phyloP scores from a whole-genome alignment of 2,329 filamentous ascomycete genomes.

The Fusarium poae region DNA sequence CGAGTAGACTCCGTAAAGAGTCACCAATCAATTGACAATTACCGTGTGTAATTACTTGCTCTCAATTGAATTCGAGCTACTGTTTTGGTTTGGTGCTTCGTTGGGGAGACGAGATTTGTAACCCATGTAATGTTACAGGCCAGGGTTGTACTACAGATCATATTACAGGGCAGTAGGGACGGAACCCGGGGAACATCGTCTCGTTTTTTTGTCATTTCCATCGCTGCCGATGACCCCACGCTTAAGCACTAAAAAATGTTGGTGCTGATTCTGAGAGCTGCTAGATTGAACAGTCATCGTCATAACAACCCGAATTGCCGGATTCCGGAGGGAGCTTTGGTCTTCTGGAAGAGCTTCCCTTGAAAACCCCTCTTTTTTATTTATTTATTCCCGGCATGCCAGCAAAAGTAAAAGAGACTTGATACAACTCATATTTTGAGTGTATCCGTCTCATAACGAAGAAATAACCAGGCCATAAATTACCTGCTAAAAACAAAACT shows the following conservation, averaged over 20 bases:
- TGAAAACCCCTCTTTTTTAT: background rate
- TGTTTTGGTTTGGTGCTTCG: background rate
- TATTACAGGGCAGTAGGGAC: background rate
- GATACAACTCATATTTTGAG: background rate
- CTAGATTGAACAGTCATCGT: background rate
- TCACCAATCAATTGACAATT: background rate
- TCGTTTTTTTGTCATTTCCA: background rate
- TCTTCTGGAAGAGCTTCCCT: constrained; percentile 4
- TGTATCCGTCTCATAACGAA: background rate
- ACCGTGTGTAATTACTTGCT: background rate
- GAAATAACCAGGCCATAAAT: background rate
- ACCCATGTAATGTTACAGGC: constrained; percentile 3
- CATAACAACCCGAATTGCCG: constrained; percentile 23
- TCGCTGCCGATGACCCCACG: constrained; percentile 13
- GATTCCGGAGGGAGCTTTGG: constrained; percentile 6
- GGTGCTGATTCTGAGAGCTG: background rate
- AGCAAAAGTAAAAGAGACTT: background rate
- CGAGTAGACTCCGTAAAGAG: constrained; percentile 14
- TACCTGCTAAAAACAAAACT: background rate
- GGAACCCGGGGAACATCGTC: constrained; percentile 20
- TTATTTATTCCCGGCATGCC: background rate
- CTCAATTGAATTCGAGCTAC: too few species aligned
- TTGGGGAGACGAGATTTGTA: background rate
- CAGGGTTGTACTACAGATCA: background rate
- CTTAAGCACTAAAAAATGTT: background rate